A percentile compares a stretch with the other conserved stretches of the same genome.
Conservation (phyloP, 805 yeast species). For the Tetrapisispora namnaoensis region DNA sequence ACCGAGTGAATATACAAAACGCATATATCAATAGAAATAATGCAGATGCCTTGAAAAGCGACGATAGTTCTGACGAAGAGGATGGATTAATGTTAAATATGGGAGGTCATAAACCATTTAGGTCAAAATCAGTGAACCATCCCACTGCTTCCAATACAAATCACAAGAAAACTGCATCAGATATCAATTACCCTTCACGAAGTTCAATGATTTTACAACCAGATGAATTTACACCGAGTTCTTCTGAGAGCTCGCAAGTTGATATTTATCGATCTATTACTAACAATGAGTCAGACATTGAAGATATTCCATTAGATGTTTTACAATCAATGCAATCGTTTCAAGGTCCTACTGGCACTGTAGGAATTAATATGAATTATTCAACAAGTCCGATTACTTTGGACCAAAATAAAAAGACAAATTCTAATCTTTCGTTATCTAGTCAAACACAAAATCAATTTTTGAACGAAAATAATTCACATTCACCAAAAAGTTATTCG, state of each 20-base stretch:
- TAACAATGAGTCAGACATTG: conserved; percentile 4
- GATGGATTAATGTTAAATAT: conserved; percentile 17
- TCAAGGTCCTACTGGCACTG: not conserved
- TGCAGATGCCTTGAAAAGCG: not conserved
- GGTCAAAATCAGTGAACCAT: not conserved
- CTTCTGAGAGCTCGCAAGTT: not conserved
- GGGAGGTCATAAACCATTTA: conserved; percentile 9
- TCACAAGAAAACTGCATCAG: not conserved
- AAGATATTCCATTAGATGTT: conserved; percentile 4
- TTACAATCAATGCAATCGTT: conserved; percentile 4
- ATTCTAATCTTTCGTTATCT: not conserved
- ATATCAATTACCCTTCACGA: not conserved
- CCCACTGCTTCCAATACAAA: not conserved
- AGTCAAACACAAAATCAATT: not conserved
- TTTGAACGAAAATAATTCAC: not conserved
- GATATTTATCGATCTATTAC: conserved; percentile 1
- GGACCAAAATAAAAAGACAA: not conserved
- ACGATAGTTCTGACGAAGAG: conserved; percentile 8
- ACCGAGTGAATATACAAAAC: conserved; percentile 5
- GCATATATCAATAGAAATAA: conserved; percentile 5
- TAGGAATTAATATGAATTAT: not conserved
- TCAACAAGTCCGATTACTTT: not conserved
- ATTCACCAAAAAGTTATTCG: not conserved
- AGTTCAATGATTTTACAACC: not conserved
- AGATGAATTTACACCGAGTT: not conserved